Conservation (phyloP, 371 early-diverging fungal genomes). For the Mucor irregularis region DNA sequence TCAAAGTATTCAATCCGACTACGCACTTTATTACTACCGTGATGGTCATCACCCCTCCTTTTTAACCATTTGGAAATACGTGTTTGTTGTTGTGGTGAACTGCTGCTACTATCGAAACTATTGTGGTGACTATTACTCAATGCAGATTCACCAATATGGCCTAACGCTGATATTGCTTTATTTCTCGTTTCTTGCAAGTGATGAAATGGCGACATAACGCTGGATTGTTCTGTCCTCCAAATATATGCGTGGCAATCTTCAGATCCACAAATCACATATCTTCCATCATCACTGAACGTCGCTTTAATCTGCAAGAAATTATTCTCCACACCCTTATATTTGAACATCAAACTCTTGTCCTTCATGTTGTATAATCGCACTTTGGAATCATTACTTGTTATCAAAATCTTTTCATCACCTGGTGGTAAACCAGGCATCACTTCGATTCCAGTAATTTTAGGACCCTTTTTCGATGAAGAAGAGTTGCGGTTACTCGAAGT, state of each 20-base stretch:
- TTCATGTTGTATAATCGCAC: constrained; percentile 75
- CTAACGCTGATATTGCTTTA: constrained; percentile 10
- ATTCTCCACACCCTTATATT: constrained; percentile 79
- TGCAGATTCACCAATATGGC: constrained; percentile 14
- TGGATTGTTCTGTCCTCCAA: constrained; percentile 64
- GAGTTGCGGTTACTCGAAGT: constrained; percentile 40
- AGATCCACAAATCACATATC: constrained; percentile 79
- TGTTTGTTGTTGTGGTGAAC: constrained; percentile 5
- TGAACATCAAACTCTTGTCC: constrained; percentile 72
- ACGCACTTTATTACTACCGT: constrained; percentile 19
- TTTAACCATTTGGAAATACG: constrained; percentile 26
- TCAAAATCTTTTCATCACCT: constrained; percentile 59
- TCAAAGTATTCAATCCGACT: constrained; percentile 38
- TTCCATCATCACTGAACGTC: constrained; percentile 72
- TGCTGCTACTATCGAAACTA: not conserved
- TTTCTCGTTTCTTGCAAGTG: constrained; percentile 16
- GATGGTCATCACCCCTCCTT: constrained; percentile 10
- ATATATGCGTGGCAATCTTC: constrained; percentile 78
- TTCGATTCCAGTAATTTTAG: constrained; percentile 78
- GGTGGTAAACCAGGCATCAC: constrained; percentile 51
- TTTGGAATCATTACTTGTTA: constrained; percentile 82
- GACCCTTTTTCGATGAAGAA: constrained; percentile 44
- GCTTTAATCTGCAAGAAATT: constrained; percentile 70
- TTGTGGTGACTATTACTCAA: not conserved
- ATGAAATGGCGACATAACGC: constrained; percentile 10